These are phyloP conservation scores for Aspergillus brunneoviolaceus DNA, from an alignment of 2,329 filamentous ascomycete species.

Conservation along the genomic window DNA sequence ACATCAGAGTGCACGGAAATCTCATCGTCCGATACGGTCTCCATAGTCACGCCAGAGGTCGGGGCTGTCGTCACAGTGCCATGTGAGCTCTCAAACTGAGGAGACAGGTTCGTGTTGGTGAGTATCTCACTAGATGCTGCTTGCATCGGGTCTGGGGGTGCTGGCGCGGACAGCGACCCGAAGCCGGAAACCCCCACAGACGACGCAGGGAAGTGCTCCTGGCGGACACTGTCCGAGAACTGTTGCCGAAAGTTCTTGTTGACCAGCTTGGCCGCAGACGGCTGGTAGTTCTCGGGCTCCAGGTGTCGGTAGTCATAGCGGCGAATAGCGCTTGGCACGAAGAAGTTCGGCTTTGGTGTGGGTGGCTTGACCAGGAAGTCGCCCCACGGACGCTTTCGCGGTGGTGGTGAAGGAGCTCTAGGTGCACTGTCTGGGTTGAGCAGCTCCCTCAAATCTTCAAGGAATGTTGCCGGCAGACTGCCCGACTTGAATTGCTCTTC, in stretches of 20 bases:
- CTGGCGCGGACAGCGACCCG: neutral
- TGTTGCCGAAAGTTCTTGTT: conserved; percentile 38
- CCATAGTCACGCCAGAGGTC: conserved; percentile 4
- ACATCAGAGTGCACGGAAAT: neutral
- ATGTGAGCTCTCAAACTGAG: conserved; percentile 8
- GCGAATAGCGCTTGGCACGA: conserved; percentile 14
- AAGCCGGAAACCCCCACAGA: conserved; percentile 6
- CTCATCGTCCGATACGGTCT: neutral
- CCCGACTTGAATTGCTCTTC: neutral
- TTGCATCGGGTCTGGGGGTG: neutral
- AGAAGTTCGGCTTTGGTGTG: conserved; percentile 17
- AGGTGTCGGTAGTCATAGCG: conserved; percentile 18
- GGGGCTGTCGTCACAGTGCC: conserved; percentile 8
- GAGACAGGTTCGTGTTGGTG: conserved; percentile 7
- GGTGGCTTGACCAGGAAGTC: conserved; percentile 7
- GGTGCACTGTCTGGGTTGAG: conserved; percentile 7
- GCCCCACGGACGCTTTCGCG: neutral
- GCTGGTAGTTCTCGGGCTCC: conserved; percentile 20
- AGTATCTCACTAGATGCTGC: neutral
- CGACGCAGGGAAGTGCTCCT: conserved; percentile 16
- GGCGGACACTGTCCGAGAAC: conserved; percentile 34
- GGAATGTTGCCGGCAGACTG: conserved; percentile 12
- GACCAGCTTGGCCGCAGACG: conserved; percentile 29
- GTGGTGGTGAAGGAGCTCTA: neutral
- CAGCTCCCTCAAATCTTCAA: conserved; percentile 14